Evolutionary conservation across 306 rosid species (phyloP), one percentile per base, ranked within the genome.

Genomic region (Sicyos baderoa): DNA sequence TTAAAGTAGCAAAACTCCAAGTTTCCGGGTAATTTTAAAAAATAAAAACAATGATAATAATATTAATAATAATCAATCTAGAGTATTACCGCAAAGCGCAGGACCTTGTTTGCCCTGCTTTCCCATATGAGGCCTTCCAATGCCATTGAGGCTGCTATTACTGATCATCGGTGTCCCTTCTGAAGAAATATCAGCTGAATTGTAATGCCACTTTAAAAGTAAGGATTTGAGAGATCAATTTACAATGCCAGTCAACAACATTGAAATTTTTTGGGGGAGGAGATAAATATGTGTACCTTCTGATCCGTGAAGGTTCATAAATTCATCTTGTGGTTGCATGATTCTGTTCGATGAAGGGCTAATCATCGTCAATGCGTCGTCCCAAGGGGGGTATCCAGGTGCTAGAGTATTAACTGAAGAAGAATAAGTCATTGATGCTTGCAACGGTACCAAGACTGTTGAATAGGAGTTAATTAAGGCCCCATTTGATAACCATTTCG

Each of bases 111-210:
- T 82, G 73, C 86, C 87, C 71, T 77, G 91, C 64, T 66, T 82
- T 68, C 82, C 74, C 23, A 85, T 80, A 72, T 74, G 67, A 32
- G 86, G 75, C 81, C 79, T 84, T 44, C 72, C 86, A 50, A 88
- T 78, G 73, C 82, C 87, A 68, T 85, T 82, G 54, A 79, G 70
- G 69, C 53, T 60, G 45, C 82, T 73, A 68, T 75, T 75, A 74
- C 73, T 79, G 67, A 79, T 75, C 78, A 77, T 76, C 68, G 87
- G 76, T 40, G 77, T 59, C 79, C 85, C 94, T 80, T 85, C 82
- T 66, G 89, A 86, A 77, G 84, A 87, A 79, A 82, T 84, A 82
- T 82, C 97, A 77, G 85, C 97, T 89, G 97, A 81, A 91, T 86
- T 84, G 35, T 82, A 75, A 81, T 54, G 70, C 44, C 60, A 3